These are phyloP conservation scores for Chloris gayana DNA, from an alignment of 176 grass and related monocot species.

Conservation along the genomic window DNA sequence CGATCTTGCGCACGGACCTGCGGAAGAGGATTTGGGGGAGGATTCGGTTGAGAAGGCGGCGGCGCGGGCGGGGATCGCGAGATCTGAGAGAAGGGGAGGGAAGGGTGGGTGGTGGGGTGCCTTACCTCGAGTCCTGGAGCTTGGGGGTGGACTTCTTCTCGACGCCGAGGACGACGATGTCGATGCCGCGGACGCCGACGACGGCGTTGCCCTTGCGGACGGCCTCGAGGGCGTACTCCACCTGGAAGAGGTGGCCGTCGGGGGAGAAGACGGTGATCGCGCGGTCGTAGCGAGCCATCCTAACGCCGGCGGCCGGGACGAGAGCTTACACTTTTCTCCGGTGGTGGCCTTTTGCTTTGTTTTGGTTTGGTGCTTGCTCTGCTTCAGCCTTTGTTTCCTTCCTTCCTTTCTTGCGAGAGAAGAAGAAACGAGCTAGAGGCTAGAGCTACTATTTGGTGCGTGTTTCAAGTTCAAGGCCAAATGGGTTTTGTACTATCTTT, in stretches of 20 bases:
- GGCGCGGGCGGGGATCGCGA: constrained; percentile 13
- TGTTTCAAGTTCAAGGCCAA: too few relatives aligned
- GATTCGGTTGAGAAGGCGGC: constrained; percentile 12
- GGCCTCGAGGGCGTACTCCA: constrained; percentile 97
- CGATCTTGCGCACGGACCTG: constrained; percentile 88
- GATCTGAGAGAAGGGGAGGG: neutral
- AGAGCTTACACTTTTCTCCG: neutral
- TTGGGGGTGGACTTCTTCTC: constrained; percentile 99
- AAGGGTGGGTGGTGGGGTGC: too few relatives aligned
- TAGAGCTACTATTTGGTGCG: too few relatives aligned
- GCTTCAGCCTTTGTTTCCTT: neutral
- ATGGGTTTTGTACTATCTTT: too few relatives aligned
- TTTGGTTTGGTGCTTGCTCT: neutral
- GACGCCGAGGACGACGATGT: constrained; percentile 97
- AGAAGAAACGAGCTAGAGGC: neutral
- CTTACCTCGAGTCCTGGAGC: constrained; percentile 92
- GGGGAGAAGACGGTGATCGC: constrained; percentile 99
- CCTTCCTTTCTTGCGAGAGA: constrained; percentile 16
- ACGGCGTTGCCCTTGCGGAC: constrained; percentile 99
- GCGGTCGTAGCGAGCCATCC: constrained; percentile 95
- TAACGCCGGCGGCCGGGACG: neutral
- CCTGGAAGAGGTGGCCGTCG: constrained; percentile 52
- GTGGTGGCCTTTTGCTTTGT: neutral
- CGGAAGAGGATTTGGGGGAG: neutral
- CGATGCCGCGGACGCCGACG: constrained; percentile 89